These are phyloP conservation scores for Gossypium sturtianum DNA, from an alignment of 345 rosid genomes.

Conservation along the genomic window DNA sequence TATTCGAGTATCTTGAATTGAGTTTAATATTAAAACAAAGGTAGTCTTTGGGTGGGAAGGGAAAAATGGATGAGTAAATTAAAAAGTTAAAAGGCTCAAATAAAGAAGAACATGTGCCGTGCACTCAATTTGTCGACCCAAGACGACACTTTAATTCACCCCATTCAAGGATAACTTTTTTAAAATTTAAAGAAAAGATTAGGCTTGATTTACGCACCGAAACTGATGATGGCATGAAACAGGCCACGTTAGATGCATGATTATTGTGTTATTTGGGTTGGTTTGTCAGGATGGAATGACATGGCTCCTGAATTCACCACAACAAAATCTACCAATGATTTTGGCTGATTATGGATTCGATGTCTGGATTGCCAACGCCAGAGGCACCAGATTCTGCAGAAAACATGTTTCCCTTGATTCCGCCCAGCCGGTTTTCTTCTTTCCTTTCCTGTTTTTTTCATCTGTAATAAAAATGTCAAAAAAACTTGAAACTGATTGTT, in stretches of 20 bases:
- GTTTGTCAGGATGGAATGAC: constrained; percentile 78
- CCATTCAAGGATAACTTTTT: not conserved
- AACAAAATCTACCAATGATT: constrained; percentile 72
- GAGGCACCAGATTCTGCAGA: constrained; percentile 83
- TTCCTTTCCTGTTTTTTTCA: not conserved
- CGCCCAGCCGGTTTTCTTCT: constrained; percentile 25
- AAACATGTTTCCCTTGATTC: constrained; percentile 54
- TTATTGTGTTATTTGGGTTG: not conserved
- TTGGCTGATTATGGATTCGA: constrained; percentile 87
- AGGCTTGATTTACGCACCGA: constrained; percentile 9
- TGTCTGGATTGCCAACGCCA: constrained; percentile 81
- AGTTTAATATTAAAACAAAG: not conserved
- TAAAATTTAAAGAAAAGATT: not conserved
- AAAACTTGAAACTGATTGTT: not conserved
- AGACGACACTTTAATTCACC: not conserved
- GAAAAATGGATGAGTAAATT: not conserved
- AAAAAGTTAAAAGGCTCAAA: not conserved
- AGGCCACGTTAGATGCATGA: not conserved
- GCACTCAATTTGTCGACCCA: not conserved
- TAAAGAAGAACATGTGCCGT: not conserved
- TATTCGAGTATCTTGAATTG: too few relatives aligned
- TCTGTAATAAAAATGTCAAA: not conserved
- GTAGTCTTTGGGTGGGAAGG: not conserved
- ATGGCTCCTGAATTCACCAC: constrained; percentile 79
- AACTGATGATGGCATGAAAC: not conserved